Evolutionary conservation across 306 rosid genomes (phyloP), one percentile per base, ranked within the genome.

Genomic region (Boehmeria nivea): DNA sequence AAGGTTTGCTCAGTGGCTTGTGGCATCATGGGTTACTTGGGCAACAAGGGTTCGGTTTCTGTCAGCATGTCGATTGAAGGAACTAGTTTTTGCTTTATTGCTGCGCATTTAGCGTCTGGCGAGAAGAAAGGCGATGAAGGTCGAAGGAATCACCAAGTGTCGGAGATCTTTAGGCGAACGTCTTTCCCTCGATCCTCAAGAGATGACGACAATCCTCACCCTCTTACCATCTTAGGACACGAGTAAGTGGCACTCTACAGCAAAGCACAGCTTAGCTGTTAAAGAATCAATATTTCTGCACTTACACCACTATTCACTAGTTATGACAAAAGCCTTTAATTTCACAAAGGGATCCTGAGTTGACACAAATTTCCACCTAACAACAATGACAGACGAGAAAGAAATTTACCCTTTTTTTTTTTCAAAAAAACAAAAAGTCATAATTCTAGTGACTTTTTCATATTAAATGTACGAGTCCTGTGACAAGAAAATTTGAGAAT

Each of bases 11-110:
- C 89, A 0, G 96, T 91, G 73, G 96, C 93, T 5, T 91, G 99
- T 59, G 99, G 99, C 43, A 83, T 87, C 62, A 87, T 91, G 99
- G 99, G 96, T n/a, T 87, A 38, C 43, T 78, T 91, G 58, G 99
- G 99, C 39, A 91, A 91, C 76, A 87, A 91, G 77, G 99, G 99
- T 8, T 73, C 87, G 1, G 86, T 91, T 50, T 86, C 93, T 6
- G 95, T 87, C 23, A 87, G 96, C 58, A 72, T 91, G 89, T 68
- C 80, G 10, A 80, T 91, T 60, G 99, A 91, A 79, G 94, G 99
- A 55, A 91, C 95, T 26, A 91, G 93, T 42, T 87, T 91, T 65
- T 91, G 96, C 74, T 87, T 91, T 46, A 76, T 91, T 20, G 83
- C 61, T 10, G 96, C 99, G 3, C 99, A 87, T 19, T 73, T 91